Evolutionary conservation across 169 alveolate species (phyloP).

Genomic region (Plasmodium gaboni): DNA sequence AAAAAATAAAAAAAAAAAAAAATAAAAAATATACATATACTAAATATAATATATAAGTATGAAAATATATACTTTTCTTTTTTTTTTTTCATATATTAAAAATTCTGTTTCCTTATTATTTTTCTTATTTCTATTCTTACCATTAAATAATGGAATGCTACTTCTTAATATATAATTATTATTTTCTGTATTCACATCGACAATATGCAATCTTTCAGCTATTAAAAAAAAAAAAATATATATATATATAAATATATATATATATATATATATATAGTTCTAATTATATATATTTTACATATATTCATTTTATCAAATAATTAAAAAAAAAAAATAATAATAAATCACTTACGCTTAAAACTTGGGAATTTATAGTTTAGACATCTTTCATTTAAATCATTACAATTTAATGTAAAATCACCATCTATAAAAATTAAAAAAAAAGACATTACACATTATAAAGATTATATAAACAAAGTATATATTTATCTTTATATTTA

Average conservation of each 20-base stretch:
- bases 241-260: neutral
- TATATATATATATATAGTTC: neutral
- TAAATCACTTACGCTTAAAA: slow-evolving; percentile 51
- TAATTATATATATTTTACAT: neutral
- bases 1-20: neutral
- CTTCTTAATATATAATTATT: slow-evolving; percentile 40
- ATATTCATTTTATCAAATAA: neutral
- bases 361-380: slow-evolving; percentile 23
- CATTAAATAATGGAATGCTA: slow-evolving; percentile 49
- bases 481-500: too few species aligned
- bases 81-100: neutral
- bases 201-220: slow-evolving; percentile 33
- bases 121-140: slow-evolving; percentile 10
- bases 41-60: neutral
- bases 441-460: neutral
- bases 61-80: neutral
- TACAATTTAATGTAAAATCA: slow-evolving; percentile 30
- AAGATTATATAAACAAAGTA: neutral
- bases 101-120: neutral
- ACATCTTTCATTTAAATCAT: slow-evolving; percentile 49
- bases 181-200: slow-evolving; percentile 26
- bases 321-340: neutral
- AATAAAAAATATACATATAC: neutral
- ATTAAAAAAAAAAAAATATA: neutral
- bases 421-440: slow-evolving; percentile 8